Evolutionary conservation across 805 yeast genomes (phyloP).

Genomic region (Yamadazyma akitaensis): DNA sequence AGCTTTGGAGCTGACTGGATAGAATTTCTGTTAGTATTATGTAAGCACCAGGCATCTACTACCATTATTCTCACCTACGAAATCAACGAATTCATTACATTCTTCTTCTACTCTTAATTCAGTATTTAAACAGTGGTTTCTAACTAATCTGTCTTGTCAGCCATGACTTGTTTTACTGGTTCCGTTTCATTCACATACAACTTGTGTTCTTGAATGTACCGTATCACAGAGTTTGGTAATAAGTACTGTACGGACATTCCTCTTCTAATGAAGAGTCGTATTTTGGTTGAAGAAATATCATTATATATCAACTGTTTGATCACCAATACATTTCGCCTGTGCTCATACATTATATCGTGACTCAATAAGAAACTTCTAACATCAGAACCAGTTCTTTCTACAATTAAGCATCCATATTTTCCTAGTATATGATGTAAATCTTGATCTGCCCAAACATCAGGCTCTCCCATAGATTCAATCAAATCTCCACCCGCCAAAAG

Average conservation of each 20-base stretch:
- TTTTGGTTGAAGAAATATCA: slow-evolving; percentile 94
- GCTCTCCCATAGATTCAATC: slow-evolving; percentile 99
- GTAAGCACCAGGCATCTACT: no score
- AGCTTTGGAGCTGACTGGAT: no score
- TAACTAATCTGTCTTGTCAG: slow-evolving; percentile 20
- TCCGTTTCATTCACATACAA: slow-evolving; percentile 83
- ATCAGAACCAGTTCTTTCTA: slow-evolving; percentile 95
- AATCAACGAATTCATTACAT: no score
- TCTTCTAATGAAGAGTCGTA: slow-evolving; percentile 84
- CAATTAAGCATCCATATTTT: slow-evolving; percentile 92
- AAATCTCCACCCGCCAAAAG: slow-evolving; percentile 96
- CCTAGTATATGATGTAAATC: slow-evolving; percentile 95
- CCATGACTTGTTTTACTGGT: slow-evolving; percentile 85
- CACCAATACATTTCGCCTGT: slow-evolving; percentile 86
- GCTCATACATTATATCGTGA: slow-evolving; percentile 97
- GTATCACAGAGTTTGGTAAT: slow-evolving; percentile 88
- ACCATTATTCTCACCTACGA: no score
- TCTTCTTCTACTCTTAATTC: not conserved
- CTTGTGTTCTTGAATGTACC: slow-evolving; percentile 91
- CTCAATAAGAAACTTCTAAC: slow-evolving; percentile 87
- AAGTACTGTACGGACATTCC: slow-evolving; percentile 96
- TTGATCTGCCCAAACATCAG: slow-evolving; percentile 97
- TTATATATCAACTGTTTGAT: slow-evolving; percentile 95
- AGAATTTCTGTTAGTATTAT: no score
- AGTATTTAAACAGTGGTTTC: not conserved